Evolutionary conservation across 2,329 filamentous ascomycete genomes (phyloP).

Genomic region (Monosporascus cannonballus): DNA sequence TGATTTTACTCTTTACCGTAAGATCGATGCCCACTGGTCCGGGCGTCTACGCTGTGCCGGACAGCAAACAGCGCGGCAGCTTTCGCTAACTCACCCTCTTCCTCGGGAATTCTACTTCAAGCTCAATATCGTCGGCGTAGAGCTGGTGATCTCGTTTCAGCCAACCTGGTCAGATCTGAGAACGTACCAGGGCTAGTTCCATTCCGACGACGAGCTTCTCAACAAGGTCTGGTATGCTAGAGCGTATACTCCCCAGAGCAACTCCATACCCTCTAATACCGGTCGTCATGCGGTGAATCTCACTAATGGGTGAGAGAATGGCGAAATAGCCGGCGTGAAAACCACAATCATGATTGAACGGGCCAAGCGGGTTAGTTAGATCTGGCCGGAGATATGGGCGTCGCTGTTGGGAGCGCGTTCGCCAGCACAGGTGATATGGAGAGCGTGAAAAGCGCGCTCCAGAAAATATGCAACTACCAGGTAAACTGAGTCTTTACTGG

Average conservation of each 20-base stretch:
- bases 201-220: conserved; percentile 40
- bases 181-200: conserved; percentile 50
- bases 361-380: conserved; percentile 51
- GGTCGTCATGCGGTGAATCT: conserved; percentile 8
- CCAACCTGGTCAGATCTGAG: conserved; percentile 2
- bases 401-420: conserved; percentile 47
- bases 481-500: conserved; percentile 20
- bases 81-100: conserved; percentile 48
- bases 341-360: conserved; percentile 40
- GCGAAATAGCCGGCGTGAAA: conserved; percentile 22
- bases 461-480: conserved; percentile 41
- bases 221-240: conserved; percentile 48
- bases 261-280: conserved; percentile 19
- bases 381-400: conserved; percentile 59
- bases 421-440: conserved; percentile 49
- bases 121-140: conserved; percentile 26
- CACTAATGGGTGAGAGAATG: no score
- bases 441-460: conserved; percentile 42
- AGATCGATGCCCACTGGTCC: conserved; percentile 23
- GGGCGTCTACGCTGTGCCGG: conserved; percentile 24
- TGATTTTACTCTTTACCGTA: conserved; percentile 41
- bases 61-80: conserved; percentile 40
- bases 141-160: conserved; percentile 2
- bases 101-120: conserved; percentile 6
- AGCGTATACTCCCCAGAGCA: conserved; percentile 35